Percentiles rank a stretch among this genome's conserved stretches.
phyloP scores from a whole-genome alignment of 2,329 filamentous ascomycete species.

The Gaeumannomyces sp. region DNA sequence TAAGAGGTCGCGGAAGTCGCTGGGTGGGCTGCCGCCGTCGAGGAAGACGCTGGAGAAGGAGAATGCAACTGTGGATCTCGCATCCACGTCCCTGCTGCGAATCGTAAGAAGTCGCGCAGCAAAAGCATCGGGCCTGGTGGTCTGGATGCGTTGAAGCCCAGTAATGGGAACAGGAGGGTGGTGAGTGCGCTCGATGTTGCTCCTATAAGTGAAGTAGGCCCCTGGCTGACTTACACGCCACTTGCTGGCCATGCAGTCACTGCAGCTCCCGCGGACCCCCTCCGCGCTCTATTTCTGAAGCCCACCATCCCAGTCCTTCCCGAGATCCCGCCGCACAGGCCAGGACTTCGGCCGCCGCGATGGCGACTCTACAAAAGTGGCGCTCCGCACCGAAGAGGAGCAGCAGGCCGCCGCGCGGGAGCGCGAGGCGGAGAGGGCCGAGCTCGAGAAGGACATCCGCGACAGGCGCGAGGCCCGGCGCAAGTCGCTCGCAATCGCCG shows the following conservation, averaged over 20 bases:
- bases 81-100: constrained; percentile 41
- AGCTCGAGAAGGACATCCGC: constrained; percentile 54
- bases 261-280: constrained; percentile 43
- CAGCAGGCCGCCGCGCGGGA: constrained; percentile 64
- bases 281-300: constrained; percentile 72
- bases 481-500: constrained; percentile 90
- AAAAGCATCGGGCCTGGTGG: constrained; percentile 95
- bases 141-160: constrained; percentile 71
- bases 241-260: constrained; percentile 36
- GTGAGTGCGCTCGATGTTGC: constrained; percentile 41
- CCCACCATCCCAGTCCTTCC: constrained; percentile 62
- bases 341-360: constrained; percentile 23
- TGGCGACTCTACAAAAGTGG: constrained; percentile 49
- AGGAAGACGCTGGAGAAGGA: constrained; percentile 62
- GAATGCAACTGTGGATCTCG: constrained; percentile 64
- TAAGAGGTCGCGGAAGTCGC: constrained; percentile 64
- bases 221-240: constrained; percentile 17
- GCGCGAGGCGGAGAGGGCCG: constrained; percentile 58
- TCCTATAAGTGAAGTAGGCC: neutral
- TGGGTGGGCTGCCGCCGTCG: constrained; percentile 49
- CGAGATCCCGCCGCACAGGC: constrained; percentile 62
- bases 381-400: constrained; percentile 62
- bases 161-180: constrained; percentile 71
- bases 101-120: constrained; percentile 70
- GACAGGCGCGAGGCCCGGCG: constrained; percentile 80